Evolutionary conservation across 192 early-diverging fungal genomes (phyloP).

Genomic region (Entophlyctis helioformis): DNA sequence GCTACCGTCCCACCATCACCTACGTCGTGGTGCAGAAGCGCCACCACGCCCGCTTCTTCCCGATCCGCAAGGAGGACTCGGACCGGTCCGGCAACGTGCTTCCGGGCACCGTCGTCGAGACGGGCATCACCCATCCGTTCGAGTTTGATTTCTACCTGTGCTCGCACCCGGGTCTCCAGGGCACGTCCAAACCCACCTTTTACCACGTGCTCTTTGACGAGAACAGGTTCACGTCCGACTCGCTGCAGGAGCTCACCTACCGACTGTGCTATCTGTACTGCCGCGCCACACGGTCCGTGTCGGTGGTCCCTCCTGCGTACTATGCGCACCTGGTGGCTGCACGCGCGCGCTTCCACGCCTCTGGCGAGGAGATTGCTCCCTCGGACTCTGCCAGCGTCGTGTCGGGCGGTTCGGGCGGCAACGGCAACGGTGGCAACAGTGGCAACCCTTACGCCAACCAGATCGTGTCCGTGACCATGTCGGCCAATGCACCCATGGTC

Average conservation of each 20-base stretch:
- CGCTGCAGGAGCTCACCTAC: conserved; percentile 78
- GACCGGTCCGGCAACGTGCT: conserved; percentile 43
- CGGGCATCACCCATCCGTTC: conserved; percentile 35
- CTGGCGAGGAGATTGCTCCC: conserved; percentile 43
- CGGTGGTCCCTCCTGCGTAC: conserved; percentile 81
- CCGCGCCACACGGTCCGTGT: conserved; percentile 76
- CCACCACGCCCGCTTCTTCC: conserved; percentile 72
- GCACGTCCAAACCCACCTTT: conserved; percentile 83
- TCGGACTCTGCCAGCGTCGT: conserved; percentile 9
- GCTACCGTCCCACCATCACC: conserved; percentile 70
- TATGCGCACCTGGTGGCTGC: conserved; percentile 86
- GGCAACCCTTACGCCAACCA: background rate
- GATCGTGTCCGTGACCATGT: background rate
- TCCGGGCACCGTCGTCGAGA: conserved; percentile 47
- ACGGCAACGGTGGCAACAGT: conserved; percentile 2
- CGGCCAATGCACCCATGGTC: too few species aligned
- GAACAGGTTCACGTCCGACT: conserved; percentile 63
- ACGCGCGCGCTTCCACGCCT: conserved; percentile 71
- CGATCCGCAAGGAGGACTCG: conserved; percentile 37
- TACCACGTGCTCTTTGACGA: conserved; percentile 89
- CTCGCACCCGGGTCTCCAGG: conserved; percentile 83
- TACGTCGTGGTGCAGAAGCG: conserved; percentile 82
- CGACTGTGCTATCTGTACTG: conserved; percentile 82
- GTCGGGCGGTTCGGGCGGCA: conserved; percentile 5
- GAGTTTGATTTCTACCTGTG: conserved; percentile 63